These are phyloP conservation scores for Malus hybrid DNA, from an alignment of 331 rosid genomes.

Conservation along the genomic window DNA sequence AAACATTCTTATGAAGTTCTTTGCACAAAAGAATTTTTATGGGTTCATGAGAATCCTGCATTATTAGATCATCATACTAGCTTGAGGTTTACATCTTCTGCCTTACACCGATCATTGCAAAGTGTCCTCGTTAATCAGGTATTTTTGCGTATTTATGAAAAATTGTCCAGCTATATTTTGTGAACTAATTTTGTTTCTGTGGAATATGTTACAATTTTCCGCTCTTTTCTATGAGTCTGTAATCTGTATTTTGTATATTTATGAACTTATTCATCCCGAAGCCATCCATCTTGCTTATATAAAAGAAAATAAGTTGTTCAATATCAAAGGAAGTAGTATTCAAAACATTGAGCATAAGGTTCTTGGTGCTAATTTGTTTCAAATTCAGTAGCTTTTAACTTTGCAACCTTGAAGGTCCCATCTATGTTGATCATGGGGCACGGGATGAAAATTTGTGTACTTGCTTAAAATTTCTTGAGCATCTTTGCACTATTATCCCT, in stretches of 20 bases:
- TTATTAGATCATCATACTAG: conserved; percentile 29
- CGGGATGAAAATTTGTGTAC: background rate
- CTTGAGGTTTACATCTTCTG: conserved; percentile 23
- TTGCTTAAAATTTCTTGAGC: background rate
- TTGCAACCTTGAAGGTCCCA: background rate
- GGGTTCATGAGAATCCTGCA: conserved; percentile 50
- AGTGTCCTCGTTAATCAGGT: conserved; percentile 65
- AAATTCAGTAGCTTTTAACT: background rate
- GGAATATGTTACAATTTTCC: background rate
- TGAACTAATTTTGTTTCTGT: background rate
- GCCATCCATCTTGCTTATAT: background rate
- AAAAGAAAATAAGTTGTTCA: background rate
- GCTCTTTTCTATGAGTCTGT: background rate
- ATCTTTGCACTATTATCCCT: background rate
- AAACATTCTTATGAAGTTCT: conserved; percentile 48
- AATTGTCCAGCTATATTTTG: background rate
- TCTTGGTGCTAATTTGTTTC: background rate
- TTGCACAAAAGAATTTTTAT: conserved; percentile 46
- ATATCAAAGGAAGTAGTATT: background rate
- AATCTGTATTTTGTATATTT: background rate
- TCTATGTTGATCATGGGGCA: background rate
- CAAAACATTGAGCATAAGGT: background rate
- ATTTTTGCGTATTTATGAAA: background rate
- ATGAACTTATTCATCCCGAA: background rate
- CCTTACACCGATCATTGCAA: conserved; percentile 27